phyloP scores from a whole-genome alignment of 1,284 basidiomycete species.

The Marasmius tenuissimus region DNA sequence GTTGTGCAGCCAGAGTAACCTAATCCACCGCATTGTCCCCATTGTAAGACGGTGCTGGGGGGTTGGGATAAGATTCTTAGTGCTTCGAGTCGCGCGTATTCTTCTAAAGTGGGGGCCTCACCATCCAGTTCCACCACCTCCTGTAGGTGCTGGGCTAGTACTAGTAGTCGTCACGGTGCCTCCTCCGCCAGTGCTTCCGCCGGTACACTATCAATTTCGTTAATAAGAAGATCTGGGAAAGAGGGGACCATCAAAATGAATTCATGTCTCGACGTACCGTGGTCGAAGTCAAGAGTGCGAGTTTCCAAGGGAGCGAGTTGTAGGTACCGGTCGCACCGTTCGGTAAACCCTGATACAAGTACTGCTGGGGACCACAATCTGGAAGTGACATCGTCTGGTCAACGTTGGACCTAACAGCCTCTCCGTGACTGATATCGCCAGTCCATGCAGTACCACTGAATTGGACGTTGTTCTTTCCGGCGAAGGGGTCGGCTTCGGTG shows the following conservation, averaged over 20 bases:
- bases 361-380: conserved; percentile 3
- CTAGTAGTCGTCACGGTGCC: not conserved
- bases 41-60: not conserved
- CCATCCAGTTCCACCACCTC: not conserved
- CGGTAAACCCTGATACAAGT: conserved; percentile 10
- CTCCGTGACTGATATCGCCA: conserved; percentile 12
- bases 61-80: not conserved
- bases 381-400: conserved; percentile 11
- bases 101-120: not conserved
- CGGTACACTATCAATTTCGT: not conserved
- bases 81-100: not conserved
- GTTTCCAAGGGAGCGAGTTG: conserved; percentile 7
- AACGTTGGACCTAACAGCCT: conserved; percentile 6
- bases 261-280: not conserved
- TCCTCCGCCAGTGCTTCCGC: not conserved
- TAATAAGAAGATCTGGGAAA: not conserved
- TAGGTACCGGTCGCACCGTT: not conserved
- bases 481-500: conserved; percentile 4
- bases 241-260: not conserved
- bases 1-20: not conserved
- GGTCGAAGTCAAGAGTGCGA: conserved; percentile 5
- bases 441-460: conserved; percentile 8
- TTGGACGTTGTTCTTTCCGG: conserved; percentile 5
- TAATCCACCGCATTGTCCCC: not conserved
- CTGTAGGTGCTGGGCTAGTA: not conserved